phyloP scores from a whole-genome alignment of 176 grass and related monocot species.

The Dactylis glomerata region DNA sequence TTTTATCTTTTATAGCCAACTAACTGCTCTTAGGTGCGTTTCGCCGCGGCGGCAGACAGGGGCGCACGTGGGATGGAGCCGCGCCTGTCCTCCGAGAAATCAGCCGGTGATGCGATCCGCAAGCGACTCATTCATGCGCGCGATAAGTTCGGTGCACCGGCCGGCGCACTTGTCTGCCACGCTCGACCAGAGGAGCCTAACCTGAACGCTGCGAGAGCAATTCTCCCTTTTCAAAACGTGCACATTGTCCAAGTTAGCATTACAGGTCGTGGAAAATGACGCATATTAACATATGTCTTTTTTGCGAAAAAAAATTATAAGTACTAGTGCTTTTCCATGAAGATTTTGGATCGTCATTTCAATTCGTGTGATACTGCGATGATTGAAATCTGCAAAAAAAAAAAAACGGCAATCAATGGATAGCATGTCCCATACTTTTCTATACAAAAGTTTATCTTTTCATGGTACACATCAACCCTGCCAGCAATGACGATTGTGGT shows the following conservation, averaged over 20 bases:
- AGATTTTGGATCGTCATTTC: not conserved
- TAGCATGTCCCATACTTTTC: not conserved
- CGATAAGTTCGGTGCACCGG: not conserved
- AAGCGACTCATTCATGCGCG: not conserved
- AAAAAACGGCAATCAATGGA: not conserved
- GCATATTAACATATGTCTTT: no score
- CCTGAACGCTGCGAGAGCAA: no score
- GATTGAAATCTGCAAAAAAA: not conserved
- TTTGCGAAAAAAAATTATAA: not conserved
- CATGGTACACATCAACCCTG: not conserved
- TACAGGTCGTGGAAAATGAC: no score
- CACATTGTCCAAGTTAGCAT: no score
- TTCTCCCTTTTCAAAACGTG: no score
- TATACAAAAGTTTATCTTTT: not conserved
- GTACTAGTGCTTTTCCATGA: not conserved
- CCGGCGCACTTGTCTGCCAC: not conserved
- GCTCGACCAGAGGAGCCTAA: no score
- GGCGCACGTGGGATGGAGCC: not conserved
- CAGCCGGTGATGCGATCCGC: no score
- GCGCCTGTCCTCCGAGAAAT: not conserved
- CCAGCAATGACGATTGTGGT: not conserved
- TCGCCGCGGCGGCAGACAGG: not conserved
- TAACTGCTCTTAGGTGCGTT: conserved; percentile 34
- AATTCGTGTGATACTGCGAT: not conserved
- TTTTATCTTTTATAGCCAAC: no score